These are phyloP conservation scores for Mycena crocata DNA, from an alignment of 768 basidiomycete species.

Conservation along the genomic window DNA sequence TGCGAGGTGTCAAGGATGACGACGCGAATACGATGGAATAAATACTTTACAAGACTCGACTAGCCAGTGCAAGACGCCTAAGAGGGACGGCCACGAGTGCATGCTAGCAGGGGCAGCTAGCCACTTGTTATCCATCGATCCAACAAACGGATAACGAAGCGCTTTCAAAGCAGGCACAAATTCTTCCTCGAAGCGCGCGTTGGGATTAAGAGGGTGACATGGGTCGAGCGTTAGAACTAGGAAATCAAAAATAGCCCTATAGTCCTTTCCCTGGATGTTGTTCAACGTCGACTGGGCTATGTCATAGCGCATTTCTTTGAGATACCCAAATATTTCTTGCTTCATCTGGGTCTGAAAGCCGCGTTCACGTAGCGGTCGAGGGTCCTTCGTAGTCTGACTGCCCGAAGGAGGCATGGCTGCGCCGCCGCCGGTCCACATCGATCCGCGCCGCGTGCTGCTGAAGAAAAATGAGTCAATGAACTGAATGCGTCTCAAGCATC, in stretches of 20 bases:
- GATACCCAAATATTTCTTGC: constrained; percentile 79
- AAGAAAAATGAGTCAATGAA: not conserved
- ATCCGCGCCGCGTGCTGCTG: constrained; percentile 82
- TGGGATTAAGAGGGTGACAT: constrained; percentile 64
- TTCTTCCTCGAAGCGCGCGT: constrained; percentile 80
- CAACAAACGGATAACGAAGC: constrained; percentile 83
- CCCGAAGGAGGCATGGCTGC: constrained; percentile 60
- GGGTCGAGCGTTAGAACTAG: constrained; percentile 81
- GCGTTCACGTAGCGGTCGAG: constrained; percentile 81
- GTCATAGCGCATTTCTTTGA: constrained; percentile 73
- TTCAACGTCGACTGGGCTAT: constrained; percentile 75
- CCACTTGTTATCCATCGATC: constrained; percentile 86
- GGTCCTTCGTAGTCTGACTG: constrained; percentile 74
- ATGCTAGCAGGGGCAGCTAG: constrained; percentile 88
- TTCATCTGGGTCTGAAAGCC: constrained; percentile 81
- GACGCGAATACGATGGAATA: constrained; percentile 10
- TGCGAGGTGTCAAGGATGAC: constrained; percentile 13
- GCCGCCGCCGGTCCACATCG: constrained; percentile 72
- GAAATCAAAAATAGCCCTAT: constrained; percentile 85
- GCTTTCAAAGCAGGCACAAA: constrained; percentile 80
- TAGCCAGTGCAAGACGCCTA: constrained; percentile 94
- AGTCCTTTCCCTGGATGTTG: constrained; percentile 89
- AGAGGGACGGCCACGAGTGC: constrained; percentile 91
- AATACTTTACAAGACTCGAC: constrained; percentile 85
- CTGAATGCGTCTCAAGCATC: constrained; percentile 16